Base-by-base conservation (phyloP, 2,329 filamentous ascomycete genomes). In the Cordyceps pruinosa region DNA sequence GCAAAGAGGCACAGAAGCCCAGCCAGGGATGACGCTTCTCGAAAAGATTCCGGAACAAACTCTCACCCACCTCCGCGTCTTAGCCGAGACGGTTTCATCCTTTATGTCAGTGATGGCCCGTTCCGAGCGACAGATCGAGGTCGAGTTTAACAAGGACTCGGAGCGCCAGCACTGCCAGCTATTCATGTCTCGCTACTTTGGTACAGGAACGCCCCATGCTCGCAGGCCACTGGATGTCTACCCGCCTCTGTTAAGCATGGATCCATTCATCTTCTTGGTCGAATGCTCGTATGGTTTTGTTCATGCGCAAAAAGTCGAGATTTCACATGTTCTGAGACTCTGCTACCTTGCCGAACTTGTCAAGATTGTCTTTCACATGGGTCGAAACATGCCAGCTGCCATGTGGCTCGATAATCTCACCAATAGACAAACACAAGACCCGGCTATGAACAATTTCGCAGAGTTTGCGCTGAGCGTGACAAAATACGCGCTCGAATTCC, bases 331-430 rank as follows among this genome's bases (percentile, higher is more conserved):
- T 52, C 73, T 97, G 50, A 85, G 88, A 37, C 76, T 97, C 46
- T 97, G 91, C 73, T 97, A 96, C 68, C 79, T 96, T 56, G 90
- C 90, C 3, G 94, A 99, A 72, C 84, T 99, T 58, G 84, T 95
- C 59, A 95, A 96, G 72, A 85, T 91, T 6, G 80, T 90, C 17
- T 79, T 78, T 60, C 77, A 82, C 64, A 77, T 84, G 68, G 76
- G 77, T 25, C 77, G 76, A 49, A 83, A 82, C 65, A 77, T 83
- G 47, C 75, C 80, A 0, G 68, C 73, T 4, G 70, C 74, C 6
- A 72, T 70, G 54, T 85, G 79, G 77, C 66, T 81, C 12, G 71
- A 73, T 26, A 71, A 70, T 44, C 71, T 82, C 53, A 66, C 73
- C 56, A 73, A 72, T 57, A 70, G 73, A 17, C 69, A 75, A 28